These are phyloP conservation scores for Beta macrorhiza DNA, from an alignment of 179 eudicot species.

Conservation along the genomic window DNA sequence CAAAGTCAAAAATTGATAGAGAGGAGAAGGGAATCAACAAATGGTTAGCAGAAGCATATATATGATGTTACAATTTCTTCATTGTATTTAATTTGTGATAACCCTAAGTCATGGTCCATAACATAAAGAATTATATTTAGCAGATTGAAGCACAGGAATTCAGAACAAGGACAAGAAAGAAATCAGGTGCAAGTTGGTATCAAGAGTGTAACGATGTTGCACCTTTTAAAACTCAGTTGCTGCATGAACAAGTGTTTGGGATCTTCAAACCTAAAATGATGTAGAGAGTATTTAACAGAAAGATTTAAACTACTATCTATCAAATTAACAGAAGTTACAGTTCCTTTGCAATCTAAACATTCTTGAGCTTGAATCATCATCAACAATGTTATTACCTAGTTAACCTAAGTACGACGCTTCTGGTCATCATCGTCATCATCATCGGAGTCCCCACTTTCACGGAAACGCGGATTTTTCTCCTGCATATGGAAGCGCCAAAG, in stretches of 20 bases:
- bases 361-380: constrained; percentile 3
- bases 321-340: constrained; percentile 15
- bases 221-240: neutral
- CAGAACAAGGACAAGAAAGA: neutral
- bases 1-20: no score
- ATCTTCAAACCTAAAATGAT: constrained; percentile 20
- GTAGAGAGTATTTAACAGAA: constrained; percentile 5
- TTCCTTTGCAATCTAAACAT: constrained; percentile 1
- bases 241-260: constrained; percentile 4
- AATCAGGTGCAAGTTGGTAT: neutral
- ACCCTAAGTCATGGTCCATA: neutral
- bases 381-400: constrained; percentile 9
- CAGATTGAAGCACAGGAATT: neutral
- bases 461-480: constrained; percentile 97
- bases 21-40: no score
- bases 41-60: no score
- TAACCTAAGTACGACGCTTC: constrained; percentile 46
- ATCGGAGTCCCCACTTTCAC: constrained; percentile 93
- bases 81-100: no score
- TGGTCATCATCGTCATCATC: constrained; percentile 81
- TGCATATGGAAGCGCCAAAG: constrained; percentile 28
- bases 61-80: no score
- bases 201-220: neutral
- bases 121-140: neutral
- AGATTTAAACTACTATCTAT: neutral